Percentiles rank a stretch among this genome's conserved stretches.
Evolutionary conservation across 768 basidiomycete species (phyloP).

Genomic region (Wakefieldia striispora): DNA sequence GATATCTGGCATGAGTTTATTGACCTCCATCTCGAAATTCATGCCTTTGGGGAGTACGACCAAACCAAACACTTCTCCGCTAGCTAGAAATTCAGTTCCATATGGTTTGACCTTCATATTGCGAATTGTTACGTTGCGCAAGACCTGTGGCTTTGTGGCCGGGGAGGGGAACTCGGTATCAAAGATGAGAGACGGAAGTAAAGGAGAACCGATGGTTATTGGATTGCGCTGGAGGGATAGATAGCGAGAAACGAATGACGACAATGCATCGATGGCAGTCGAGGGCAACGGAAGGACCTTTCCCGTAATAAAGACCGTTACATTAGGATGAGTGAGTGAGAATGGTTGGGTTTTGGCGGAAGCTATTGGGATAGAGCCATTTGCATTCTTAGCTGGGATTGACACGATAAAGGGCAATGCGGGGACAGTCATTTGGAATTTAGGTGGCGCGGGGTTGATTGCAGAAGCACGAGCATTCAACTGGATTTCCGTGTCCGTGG

Average conservation of each 20-base stretch:
- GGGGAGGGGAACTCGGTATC: conserved; percentile 63
- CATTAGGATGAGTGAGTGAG: conserved; percentile 63
- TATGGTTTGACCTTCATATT: conserved; percentile 68
- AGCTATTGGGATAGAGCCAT: conserved; percentile 45
- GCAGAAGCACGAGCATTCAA: conserved; percentile 55
- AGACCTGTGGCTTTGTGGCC: conserved; percentile 57
- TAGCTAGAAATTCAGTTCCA: conserved; percentile 54
- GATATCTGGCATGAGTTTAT: conserved; percentile 69
- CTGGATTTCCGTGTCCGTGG: conserved; percentile 35
- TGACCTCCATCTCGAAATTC: conserved; percentile 60
- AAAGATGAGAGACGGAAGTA: conserved; percentile 50
- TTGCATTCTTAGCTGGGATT: conserved; percentile 35
- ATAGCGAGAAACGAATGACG: conserved; percentile 62
- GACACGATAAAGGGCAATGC: conserved; percentile 62
- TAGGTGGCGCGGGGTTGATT: conserved; percentile 53
- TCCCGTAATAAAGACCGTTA: conserved; percentile 57
- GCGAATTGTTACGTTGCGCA: conserved; percentile 69
- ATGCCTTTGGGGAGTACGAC: conserved; percentile 71
- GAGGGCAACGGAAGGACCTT: conserved; percentile 53
- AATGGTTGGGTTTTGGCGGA: conserved; percentile 56
- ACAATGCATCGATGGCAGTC: conserved; percentile 42
- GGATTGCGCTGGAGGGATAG: conserved; percentile 55
- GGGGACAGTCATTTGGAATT: conserved; percentile 50
- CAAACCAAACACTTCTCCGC: conserved; percentile 63
- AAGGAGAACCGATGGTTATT: conserved; percentile 55